Conservation (phyloP, 2,329 filamentous ascomycete species). For the Colletotrichum chrysophilum region DNA sequence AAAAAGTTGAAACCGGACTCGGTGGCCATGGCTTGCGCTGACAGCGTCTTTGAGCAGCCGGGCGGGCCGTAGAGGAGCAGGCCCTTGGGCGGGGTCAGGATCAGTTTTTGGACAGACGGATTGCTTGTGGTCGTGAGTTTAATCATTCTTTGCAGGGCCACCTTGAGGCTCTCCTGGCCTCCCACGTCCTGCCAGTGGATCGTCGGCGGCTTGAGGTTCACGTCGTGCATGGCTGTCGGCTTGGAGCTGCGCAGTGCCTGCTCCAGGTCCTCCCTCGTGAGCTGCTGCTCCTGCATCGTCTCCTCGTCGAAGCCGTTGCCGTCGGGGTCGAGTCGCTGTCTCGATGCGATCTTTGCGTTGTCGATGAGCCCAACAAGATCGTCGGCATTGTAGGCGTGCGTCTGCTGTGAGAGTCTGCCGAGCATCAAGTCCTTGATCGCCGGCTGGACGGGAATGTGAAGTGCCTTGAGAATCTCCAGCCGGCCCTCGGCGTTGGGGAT, state of each 20-base stretch:
- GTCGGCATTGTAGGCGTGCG: conserved; percentile 84
- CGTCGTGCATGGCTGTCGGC: conserved; percentile 86
- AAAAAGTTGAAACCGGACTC: conserved; percentile 94
- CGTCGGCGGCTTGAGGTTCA: conserved; percentile 86
- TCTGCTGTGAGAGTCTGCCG: conserved; percentile 70
- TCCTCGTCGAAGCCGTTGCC: conserved; percentile 25
- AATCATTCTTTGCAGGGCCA: conserved; percentile 58
- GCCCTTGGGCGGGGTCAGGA: conserved; percentile 73
- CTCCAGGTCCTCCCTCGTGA: conserved; percentile 60
- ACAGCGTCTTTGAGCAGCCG: conserved; percentile 93
- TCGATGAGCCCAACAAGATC: conserved; percentile 72
- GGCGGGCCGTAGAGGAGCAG: conserved; percentile 91
- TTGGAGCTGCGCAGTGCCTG: conserved; percentile 71
- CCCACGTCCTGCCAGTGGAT: conserved; percentile 89
- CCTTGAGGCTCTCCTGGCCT: conserved; percentile 80
- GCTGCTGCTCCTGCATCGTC: conserved; percentile 26
- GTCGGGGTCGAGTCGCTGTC: conserved; percentile 33
- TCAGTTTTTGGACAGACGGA: conserved; percentile 35
- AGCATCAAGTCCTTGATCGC: conserved; percentile 58
- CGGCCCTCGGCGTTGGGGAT: conserved; percentile 76
- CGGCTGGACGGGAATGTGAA: conserved; percentile 52
- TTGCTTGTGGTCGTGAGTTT: conserved; percentile 39
- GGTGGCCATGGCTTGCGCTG: conserved; percentile 88
- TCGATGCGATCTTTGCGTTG: conserved; percentile 34
- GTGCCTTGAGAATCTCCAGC: conserved; percentile 73